phyloP scores from a whole-genome alignment of 805 yeast species.

The Candida nemodendra region DNA sequence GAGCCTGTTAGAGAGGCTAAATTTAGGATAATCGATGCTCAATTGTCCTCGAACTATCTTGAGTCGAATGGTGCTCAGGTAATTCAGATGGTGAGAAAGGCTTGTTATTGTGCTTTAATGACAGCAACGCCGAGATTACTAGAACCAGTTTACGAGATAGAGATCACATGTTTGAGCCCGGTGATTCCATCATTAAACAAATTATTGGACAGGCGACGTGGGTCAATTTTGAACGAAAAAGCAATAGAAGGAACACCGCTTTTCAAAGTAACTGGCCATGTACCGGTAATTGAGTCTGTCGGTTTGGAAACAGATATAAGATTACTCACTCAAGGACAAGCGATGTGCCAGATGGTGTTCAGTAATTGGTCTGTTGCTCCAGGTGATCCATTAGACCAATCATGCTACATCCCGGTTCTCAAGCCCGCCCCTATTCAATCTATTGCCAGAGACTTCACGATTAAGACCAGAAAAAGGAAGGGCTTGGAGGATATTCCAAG shows the following conservation, averaged over 20 bases:
- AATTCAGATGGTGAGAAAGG: conserved; percentile 78
- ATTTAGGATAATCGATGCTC: conserved; percentile 67
- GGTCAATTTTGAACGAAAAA: conserved; percentile 44
- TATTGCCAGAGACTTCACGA: conserved; percentile 82
- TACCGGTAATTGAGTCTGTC: conserved; percentile 88
- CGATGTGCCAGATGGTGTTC: conserved; percentile 65
- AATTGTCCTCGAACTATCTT: conserved; percentile 45
- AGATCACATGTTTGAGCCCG: conserved; percentile 51
- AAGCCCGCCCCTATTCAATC: conserved; percentile 70
- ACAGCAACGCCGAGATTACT: conserved; percentile 74
- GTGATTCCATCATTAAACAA: conserved; percentile 26
- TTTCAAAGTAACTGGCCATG: conserved; percentile 53
- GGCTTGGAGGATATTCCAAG: conserved; percentile 77
- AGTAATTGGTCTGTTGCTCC: conserved; percentile 77
- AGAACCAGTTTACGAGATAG: conserved; percentile 76
- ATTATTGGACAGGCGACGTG: conserved; percentile 65
- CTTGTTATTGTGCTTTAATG: conserved; percentile 78
- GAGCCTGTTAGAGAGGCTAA: conserved; percentile 71
- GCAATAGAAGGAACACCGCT: conserved; percentile 77
- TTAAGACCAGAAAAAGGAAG: conserved; percentile 86
- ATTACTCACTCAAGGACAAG: conserved; percentile 74
- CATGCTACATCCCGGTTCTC: conserved; percentile 61
- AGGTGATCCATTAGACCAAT: conserved; percentile 84
- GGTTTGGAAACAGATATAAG: conserved; percentile 89
- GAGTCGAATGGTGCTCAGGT: conserved; percentile 65